Evolutionary conservation across 331 rosid genomes (phyloP), one percentile per base, ranked within the genome.

Genomic region (Arachis monticola): DNA sequence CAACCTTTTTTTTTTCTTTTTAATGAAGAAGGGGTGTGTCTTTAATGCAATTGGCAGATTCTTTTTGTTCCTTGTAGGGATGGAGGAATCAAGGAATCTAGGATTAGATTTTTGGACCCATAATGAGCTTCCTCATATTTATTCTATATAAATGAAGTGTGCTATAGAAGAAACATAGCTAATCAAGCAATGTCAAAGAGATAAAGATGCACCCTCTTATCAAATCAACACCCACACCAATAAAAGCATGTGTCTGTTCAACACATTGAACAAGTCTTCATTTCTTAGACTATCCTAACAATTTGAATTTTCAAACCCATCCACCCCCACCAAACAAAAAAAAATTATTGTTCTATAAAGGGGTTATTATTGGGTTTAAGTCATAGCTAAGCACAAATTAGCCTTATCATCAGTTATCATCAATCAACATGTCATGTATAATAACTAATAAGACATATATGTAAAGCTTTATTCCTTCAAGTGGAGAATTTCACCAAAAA

Each of bases 1-100:
- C 73, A 45, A 78, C 64, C 44, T 79, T 53, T 67, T 77, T 76
- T 70, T 77, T 79, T 77, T 73, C 14, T 13, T 60, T 72, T 79
- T 77, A 75, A 55, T 77, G 75, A 74, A 74, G 58, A 46, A 52
- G 83, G 75, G 38, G 40, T 35, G 77, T 45, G 77, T 60, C 73
- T 56, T 67, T 69, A 78, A 70, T 79, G 85, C 60, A 79, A 88
- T 87, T 91, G 91, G 86, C 92, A 81, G 92, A 89, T 84, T 89
- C 91, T 84, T 84, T 91, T 91, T 85, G 97, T 89, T 91, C 82
- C 80, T 77, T 87, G 91, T 80, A 81, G 83, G 83, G 83, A 75
- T 72, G 85, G 86, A 72, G 85, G 97, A 91, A 91, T 91, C 95
- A 85, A 91, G 74, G 97, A 87, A 91, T 91, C 95, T 87, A 80